Evolutionary conservation across 768 basidiomycete genomes (phyloP), one percentile per base, ranked within the genome.

Genomic region (Pisolithus tinctorius): DNA sequence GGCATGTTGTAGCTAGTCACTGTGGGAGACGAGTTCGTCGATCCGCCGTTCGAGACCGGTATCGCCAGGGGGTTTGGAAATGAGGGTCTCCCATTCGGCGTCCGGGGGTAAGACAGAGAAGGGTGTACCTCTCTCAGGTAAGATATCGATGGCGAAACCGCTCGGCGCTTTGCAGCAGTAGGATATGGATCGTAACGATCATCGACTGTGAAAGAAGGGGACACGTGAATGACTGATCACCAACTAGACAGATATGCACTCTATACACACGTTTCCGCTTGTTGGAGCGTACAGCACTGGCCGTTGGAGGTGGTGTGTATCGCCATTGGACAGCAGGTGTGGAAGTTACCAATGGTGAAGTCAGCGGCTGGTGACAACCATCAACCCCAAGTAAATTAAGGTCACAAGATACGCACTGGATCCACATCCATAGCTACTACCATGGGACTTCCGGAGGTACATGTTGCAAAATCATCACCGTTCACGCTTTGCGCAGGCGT

Each of bases 151-250:
- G 88, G 88, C 11, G 88, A 91, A 23, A 90, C 88, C 10, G 88
- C 88, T 38, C 88, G 82, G 39, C 88, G 81, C 68, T 91, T 91
- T 17, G 83, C 80, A 16, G 83, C 74, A 41, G 78, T 81, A 30
- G 85, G 83, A 67, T 91, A 91, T 45, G 88, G 88, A 63, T 91
- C 88, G 63, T 86, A 91, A 9, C 88, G 82, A 63, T 91, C 88
- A 50, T 90, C 88, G 56, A 87, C 87, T 88, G 58, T 20, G 20
- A 20, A 23, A 14, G 29, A 16, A 31, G 36, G 10, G 25, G 29
- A 37, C 27, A 56, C 41, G 47, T 51, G 57, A 55, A 26, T 62
- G 40, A 51, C 6, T 25, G 40, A 4, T n/a, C 30, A n/a, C 42
- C 34, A 26, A 11, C 26, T 42, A 53, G 41, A 55, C 29, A 16